Base-by-base conservation (phyloP, 148 eudicot species). In the Camellia japonica region DNA sequence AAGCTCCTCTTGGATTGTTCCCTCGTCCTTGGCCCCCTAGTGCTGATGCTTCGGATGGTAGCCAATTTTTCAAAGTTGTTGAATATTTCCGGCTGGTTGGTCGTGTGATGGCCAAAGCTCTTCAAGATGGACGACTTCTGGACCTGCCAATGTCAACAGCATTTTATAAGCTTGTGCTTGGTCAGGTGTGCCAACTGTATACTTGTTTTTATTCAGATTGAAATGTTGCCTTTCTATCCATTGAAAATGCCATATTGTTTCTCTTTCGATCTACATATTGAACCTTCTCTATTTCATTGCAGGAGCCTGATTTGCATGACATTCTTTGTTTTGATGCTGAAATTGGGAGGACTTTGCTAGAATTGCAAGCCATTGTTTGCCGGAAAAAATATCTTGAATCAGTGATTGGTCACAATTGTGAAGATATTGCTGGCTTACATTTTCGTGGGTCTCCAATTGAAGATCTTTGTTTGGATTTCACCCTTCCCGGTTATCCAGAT, bases 261-360 rank as follows among this genome's bases (percentile, higher is more conserved):
- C 46, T 77, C 18, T 60, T 77, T 77, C 16, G 18, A 8, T 77
- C 1, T 19, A 56, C 55, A 56, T 56, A 54, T 74, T 73, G 16
- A 13, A 18, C 51, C 23, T 49, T 73, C 43, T 71, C 5, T 30
- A 42, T 63, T 83, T 69, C 84, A 19, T 66, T 83, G 79, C 90
- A 96, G 99, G 99, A 96, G 86, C 98, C 93, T 85, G 98, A 96
- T 90, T 89, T 96, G 91, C 93, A 94, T 83, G 99, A 96, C 84
- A 89, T 96, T 55, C 86, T 89, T 74, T 90, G 94, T 55, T 93
- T 96, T 76, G 99, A 96, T 86, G 84, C 89, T 44, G 98, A 92
- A 84, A 75, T 96, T 77, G 99, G 99, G 73, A 88, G 87, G 90
- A 90, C 90, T 14, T 84, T 96, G 89, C 98, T 82, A 90, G 98